Conservation (phyloP, 2,329 filamentous ascomycete genomes). For the Blastomyces gilchristii region DNA sequence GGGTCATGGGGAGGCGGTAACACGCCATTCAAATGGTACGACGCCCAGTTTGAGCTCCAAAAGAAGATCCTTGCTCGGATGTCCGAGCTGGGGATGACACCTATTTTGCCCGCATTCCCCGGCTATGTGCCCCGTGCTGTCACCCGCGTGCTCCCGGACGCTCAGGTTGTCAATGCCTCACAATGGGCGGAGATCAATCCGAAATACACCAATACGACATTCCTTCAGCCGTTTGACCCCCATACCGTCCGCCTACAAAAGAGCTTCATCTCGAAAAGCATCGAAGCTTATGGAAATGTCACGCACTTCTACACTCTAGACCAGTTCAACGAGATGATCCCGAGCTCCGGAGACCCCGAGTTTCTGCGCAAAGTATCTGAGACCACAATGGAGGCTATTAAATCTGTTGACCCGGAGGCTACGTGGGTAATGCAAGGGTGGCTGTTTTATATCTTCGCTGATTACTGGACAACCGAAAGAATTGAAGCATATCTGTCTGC, state of each 20-base stretch:
- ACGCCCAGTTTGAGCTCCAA: conserved; percentile 40
- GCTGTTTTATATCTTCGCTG: conserved; percentile 39
- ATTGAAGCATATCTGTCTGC: conserved; percentile 40
- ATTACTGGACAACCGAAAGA: conserved; percentile 42
- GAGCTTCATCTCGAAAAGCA: conserved; percentile 40
- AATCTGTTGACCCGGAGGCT: conserved; percentile 39
- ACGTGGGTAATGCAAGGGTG: conserved; percentile 47
- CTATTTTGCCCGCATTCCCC: not conserved
- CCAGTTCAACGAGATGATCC: conserved; percentile 45
- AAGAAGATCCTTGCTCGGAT: conserved; percentile 42
- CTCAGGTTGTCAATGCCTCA: conserved; percentile 36
- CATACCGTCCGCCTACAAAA: conserved; percentile 37
- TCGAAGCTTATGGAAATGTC: conserved; percentile 39
- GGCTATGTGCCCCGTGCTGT: not conserved
- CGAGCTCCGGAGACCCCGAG: conserved; percentile 34
- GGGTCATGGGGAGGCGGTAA: conserved; percentile 25
- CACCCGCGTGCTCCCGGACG: conserved; percentile 28
- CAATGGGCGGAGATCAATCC: conserved; percentile 36
- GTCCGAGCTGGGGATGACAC: conserved; percentile 44
- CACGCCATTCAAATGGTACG: conserved; percentile 37
- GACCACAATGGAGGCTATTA: conserved; percentile 16
- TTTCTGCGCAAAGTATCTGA: not conserved
- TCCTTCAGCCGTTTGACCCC: conserved; percentile 39
- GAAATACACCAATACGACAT: conserved; percentile 39
- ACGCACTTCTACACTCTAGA: conserved; percentile 43